phyloP scores from a whole-genome alignment of 179 eudicot genomes.

The Kewa caespitosa region DNA sequence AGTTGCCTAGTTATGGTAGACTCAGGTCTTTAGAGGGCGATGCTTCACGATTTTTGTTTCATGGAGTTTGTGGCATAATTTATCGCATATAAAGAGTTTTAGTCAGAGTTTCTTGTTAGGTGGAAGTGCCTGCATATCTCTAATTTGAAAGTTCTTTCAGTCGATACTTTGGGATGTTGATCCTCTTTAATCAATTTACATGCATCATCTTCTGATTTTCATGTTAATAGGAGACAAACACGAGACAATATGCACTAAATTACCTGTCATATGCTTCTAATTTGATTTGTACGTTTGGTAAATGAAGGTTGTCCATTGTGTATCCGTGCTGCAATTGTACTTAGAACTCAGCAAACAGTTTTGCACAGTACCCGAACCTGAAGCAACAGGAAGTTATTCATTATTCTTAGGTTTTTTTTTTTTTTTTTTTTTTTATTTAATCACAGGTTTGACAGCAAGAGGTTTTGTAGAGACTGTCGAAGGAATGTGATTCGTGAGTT shows the following conservation, averaged over 20 bases:
- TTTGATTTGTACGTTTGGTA: background rate
- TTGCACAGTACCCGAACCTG: background rate
- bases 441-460: slow-evolving; percentile 95
- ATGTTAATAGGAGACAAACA: slow-evolving; percentile 3
- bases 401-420: slow-evolving; percentile 10
- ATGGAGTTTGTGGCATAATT: background rate
- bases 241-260: background rate
- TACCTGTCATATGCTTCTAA: background rate
- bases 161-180: too few relatives aligned
- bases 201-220: background rate
- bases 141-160: background rate
- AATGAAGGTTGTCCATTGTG: background rate
- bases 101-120: background rate
- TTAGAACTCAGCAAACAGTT: background rate
- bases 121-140: background rate
- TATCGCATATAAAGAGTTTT: background rate
- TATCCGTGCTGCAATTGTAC: background rate
- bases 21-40: background rate
- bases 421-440: slow-evolving; percentile 22
- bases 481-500: slow-evolving; percentile 96
- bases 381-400: background rate
- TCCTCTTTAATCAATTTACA: background rate
- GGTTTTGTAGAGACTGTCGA: slow-evolving; percentile 96
- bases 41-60: slow-evolving; percentile 1
- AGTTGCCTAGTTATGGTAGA: background rate